Evolutionary conservation across 2,329 filamentous ascomycete species (phyloP).

Genomic region (Xylaria multiplex): DNA sequence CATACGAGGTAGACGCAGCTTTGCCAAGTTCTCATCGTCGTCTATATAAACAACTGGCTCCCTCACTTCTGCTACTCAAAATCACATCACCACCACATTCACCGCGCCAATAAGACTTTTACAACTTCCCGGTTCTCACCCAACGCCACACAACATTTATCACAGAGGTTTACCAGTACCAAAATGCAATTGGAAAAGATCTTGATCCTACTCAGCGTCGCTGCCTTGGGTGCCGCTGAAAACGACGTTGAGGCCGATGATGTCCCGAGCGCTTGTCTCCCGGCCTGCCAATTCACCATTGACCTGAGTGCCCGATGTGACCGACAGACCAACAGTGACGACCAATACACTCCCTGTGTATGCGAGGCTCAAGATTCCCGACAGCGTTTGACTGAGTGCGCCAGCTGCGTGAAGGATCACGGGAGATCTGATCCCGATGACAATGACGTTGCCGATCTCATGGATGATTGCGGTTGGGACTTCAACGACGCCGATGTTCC

Average conservation of each 20-base stretch:
- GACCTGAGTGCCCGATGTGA: conserved; percentile 39
- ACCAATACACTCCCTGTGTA: conserved; percentile 36
- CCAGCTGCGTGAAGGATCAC: conserved; percentile 38
- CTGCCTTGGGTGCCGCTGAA: conserved; percentile 34
- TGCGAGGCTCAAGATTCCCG: conserved; percentile 30
- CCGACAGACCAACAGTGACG: conserved; percentile 27
- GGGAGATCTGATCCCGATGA: conserved; percentile 32
- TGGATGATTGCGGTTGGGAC: conserved; percentile 41
- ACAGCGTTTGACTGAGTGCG: conserved; percentile 36
- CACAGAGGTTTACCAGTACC: not conserved
- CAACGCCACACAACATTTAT: not conserved
- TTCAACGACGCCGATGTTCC: conserved; percentile 32
- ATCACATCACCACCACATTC: conserved; percentile 7
- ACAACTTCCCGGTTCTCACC: not conserved
- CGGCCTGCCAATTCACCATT: conserved; percentile 38
- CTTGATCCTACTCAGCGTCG: conserved; percentile 25
- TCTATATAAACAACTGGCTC: conserved; percentile 22
- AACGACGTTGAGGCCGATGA: conserved; percentile 37
- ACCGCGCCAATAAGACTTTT: not conserved
- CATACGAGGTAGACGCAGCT: not conserved
- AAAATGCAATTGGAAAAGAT: conserved; percentile 30
- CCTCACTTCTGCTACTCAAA: not conserved
- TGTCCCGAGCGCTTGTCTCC: conserved; percentile 34
- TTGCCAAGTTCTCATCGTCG: not conserved
- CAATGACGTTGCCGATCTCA: conserved; percentile 41